Evolutionary conservation across 192 early-diverging fungal species (phyloP), one percentile per base, ranked within the genome.

Genomic region (Coemansia sp.): DNA sequence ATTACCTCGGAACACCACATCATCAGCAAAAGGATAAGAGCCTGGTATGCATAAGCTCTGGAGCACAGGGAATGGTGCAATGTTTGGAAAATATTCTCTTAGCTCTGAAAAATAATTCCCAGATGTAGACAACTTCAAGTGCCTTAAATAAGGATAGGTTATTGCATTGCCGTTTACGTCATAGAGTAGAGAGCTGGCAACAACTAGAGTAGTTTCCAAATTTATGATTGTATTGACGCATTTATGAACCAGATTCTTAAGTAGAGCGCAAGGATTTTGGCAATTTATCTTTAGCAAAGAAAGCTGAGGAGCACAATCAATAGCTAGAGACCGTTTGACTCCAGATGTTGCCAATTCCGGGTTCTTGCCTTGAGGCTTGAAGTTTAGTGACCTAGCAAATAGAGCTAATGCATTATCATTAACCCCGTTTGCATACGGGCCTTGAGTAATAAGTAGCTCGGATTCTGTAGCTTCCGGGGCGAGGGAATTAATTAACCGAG

Each of bases 1-100:
- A 42, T 63, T 63, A 0, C 62, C 62, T 3, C 62, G 62, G 20
- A 63, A 63, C 42, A 51, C 26, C 14, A 50, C 46, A 3, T 63
- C 62, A 50, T 63, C 45, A 5, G 42, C 45, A 23, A 63, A 63
- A 33, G 62, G 62, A 9, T 51, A 63, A 31, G 31, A 36, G n/a
- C 34, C 28, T 1, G 43, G 26, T 8, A 45, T 21, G 18, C 28
- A 13, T 35, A 63, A 20, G 26, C 10, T 26, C 11, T 36, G 14
- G n/a, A 63, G 39, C 0, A 5, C 31, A 6, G 62, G 62, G 51
- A 63, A 63, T 14, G 46, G 62, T 13, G 35, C 62, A 36, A 37
- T 42, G 9, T 37, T 18, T 62, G 50, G 28, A 0, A 45, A 45
- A 45, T 45, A 45, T 9, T 45, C 43, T 45, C 43, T 45, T 1